Base-by-base conservation (phyloP, 352 stramenopile species). In the Pythium pyrilobum region DNA sequence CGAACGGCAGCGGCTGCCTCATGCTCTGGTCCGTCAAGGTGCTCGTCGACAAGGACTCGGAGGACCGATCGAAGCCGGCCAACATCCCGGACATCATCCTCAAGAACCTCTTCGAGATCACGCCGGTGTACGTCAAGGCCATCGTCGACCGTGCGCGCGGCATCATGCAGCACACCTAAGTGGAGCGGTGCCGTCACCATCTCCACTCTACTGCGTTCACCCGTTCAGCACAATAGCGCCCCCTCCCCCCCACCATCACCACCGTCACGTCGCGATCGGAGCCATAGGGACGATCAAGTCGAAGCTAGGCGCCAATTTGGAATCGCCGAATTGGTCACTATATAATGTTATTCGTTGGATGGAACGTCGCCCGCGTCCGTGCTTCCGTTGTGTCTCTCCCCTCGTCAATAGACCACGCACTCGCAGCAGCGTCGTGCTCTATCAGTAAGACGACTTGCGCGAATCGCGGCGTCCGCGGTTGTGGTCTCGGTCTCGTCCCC, bases 71-170 rank as follows among this genome's bases (percentile, higher is more conserved):
- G 40, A 88, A 87, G 65, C 76, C 71, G 42, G 76, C 79, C 53
- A 95, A 95, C 67, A 81, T 87, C 32, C 78, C 82, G 28, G 84
- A 95, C 50, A 89, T 92, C 53, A 89, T 95, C 50, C 64, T 95
- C 21, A 90, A 89, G 66, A 95, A 95, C 67, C 53, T 95, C 18
- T 95, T 95, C 37, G 84, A 95, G 66, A 81, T 92, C 59, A 77
- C 78, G 21, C 84, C 84, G 0, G 79, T 92, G 21, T 92, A 83
- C 43, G 83, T 95, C 37, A 95, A 95, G 70, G 80, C 68, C 24
- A 74, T 92, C 25, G 74, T 92, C 32, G 84, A 95, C 44, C 77
- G 78, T 27, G 72, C 78, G 28, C 79, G 77, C 28, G 76, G 60
- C 23, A 59, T 68, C 33, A 63, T 63, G 53, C 47, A 58, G 52